Conservation (phyloP, 2,329 filamentous ascomycete species). For the Dendrostoma leiphaemia region DNA sequence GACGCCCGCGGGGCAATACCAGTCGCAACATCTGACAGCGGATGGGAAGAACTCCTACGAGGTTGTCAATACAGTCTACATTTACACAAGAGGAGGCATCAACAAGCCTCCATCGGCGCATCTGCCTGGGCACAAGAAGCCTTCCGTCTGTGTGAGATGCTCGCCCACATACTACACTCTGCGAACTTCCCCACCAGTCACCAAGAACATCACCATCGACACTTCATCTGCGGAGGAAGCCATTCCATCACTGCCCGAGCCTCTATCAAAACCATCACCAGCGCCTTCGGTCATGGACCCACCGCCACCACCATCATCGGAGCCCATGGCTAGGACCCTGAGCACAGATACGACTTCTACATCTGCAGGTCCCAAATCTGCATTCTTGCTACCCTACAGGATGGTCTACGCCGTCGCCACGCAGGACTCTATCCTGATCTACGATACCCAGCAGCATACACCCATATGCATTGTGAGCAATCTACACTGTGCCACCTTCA, state of each 20-base stretch:
- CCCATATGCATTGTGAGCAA: conserved; percentile 95
- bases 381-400: conserved; percentile 85
- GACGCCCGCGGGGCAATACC: conserved; percentile 94
- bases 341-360: conserved; percentile 47
- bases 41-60: conserved; percentile 79
- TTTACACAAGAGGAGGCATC: conserved; percentile 93
- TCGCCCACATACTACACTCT: conserved; percentile 87
- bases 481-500: conserved; percentile 95
- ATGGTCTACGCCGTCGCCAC: conserved; percentile 97
- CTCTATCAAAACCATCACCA: conserved; percentile 62
- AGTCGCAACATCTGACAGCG: conserved; percentile 67
- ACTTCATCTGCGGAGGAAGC: conserved; percentile 84
- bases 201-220: conserved; percentile 91
- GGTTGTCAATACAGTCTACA: conserved; percentile 95
- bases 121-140: conserved; percentile 95
- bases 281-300: conserved; percentile 74
- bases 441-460: conserved; percentile 95
- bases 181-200: conserved; percentile 64
- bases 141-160: conserved; percentile 91
- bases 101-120: conserved; percentile 96
- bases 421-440: conserved; percentile 90
- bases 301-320: conserved; percentile 56
- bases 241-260: conserved; percentile 81
- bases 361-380: conserved; percentile 60
- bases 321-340: conserved; percentile 50